Conservation (phyloP, 139 green algal species). For the Auxenochlorella protothecoides region DNA sequence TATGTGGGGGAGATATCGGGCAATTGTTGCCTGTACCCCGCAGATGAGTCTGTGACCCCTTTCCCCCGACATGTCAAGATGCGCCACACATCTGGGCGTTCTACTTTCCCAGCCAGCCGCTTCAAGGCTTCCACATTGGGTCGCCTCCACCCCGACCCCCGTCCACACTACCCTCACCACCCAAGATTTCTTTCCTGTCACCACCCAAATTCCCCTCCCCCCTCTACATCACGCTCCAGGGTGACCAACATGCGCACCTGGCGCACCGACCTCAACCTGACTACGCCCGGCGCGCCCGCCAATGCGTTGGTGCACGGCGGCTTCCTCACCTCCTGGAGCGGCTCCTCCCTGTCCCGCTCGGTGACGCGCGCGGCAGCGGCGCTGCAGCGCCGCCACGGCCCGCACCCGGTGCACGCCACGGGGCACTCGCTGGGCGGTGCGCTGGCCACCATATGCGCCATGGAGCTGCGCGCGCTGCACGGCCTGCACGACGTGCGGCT, state of each 20-base stretch:
- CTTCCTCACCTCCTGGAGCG: conserved; percentile 39
- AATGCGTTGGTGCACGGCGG: conserved; percentile 43
- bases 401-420: conserved; percentile 24
- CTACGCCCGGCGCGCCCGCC: conserved; percentile 20
- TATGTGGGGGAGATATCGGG: no score
- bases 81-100: not conserved
- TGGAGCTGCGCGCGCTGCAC: conserved; percentile 33
- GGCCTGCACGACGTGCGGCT: conserved; percentile 29
- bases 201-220: no score
- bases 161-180: not conserved
- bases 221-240: conserved; percentile 12
- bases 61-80: no score
- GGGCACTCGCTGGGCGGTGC: conserved; percentile 50
- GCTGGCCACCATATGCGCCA: conserved; percentile 42
- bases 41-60: no score
- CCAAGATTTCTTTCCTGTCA: no score
- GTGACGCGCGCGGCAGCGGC: conserved; percentile 20
- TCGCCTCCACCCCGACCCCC: not conserved
- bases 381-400: conserved; percentile 9
- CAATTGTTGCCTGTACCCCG: no score
- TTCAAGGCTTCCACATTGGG: not conserved
- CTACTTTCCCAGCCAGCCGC: not conserved
- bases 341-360: conserved; percentile 24
- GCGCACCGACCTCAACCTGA: conserved; percentile 36
- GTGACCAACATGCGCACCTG: conserved; percentile 71